Evolutionary conservation across 179 eudicot genomes (phyloP).

Genomic region (Spergularia azorica): DNA sequence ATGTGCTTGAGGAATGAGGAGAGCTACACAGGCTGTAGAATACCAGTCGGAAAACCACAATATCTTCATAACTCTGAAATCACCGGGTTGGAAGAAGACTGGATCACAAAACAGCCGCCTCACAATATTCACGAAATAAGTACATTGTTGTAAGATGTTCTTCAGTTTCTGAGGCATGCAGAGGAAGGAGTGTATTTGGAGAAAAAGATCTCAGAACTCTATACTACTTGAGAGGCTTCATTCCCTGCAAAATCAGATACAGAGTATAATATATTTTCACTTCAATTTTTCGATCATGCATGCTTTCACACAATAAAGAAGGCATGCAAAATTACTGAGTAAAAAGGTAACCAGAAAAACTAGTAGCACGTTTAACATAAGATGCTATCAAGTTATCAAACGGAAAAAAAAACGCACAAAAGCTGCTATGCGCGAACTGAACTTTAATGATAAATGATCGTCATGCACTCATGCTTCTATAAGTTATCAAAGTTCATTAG

Average conservation of each 20-base stretch:
- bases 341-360: not conserved
- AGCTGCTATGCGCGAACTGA: too few species aligned
- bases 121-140: not conserved
- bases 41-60: not conserved
- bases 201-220: not conserved
- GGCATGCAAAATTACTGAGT: not conserved
- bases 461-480: too few species aligned
- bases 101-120: not conserved
- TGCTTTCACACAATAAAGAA: not conserved
- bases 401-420: too few species aligned
- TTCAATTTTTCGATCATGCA: not conserved
- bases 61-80: not conserved
- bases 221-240: constrained; percentile 53
- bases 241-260: constrained; percentile 35
- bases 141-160: not conserved
- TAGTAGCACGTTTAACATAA: not conserved
- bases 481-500: too few species aligned
- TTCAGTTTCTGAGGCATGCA: not conserved
- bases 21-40: not conserved
- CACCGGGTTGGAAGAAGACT: not conserved
- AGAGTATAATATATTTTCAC: not conserved
- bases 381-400: too few species aligned
- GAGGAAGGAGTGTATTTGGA: not conserved
- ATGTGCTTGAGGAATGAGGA: not conserved
- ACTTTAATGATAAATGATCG: too few species aligned